These are phyloP conservation scores for Penicillium pancosmium DNA, from an alignment of 495 filamentous ascomycete genomes.

Conservation along the genomic window DNA sequence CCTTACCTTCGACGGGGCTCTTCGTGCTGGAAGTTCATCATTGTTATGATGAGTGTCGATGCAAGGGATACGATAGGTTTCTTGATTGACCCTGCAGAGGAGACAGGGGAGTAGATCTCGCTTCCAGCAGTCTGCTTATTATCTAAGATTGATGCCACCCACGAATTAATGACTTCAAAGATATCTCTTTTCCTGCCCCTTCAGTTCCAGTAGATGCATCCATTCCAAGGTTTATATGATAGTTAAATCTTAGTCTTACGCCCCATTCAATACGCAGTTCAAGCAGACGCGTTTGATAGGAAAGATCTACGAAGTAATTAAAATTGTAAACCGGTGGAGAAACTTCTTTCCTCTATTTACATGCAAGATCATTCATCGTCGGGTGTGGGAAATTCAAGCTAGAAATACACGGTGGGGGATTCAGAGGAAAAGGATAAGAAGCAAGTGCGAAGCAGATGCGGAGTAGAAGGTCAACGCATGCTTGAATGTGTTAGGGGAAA, in stretches of 20 bases:
- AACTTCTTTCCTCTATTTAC: constrained; percentile 28
- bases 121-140: background rate
- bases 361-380: constrained; percentile 23
- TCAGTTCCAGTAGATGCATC: background rate
- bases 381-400: constrained; percentile 20
- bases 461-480: constrained; percentile 3
- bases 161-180: constrained; percentile 12
- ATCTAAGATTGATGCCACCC: constrained; percentile 8
- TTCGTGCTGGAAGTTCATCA: background rate
- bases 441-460: constrained; percentile 8
- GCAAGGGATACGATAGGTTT: background rate
- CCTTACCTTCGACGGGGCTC: background rate
- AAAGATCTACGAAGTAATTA: background rate
- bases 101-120: background rate
- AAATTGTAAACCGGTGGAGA: background rate
- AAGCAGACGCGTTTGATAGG: background rate
- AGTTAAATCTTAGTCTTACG: background rate
- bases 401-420: constrained; percentile 33
- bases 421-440: constrained; percentile 9
- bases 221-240: background rate
- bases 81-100: background rate
- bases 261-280: background rate
- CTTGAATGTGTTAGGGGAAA: constrained; percentile 9
- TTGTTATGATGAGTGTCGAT: background rate
- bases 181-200: background rate